Percentiles rank a stretch among this genome's conserved stretches.
Conservation (phyloP, 441 rosid species). For the Gossypium laxum region DNA sequence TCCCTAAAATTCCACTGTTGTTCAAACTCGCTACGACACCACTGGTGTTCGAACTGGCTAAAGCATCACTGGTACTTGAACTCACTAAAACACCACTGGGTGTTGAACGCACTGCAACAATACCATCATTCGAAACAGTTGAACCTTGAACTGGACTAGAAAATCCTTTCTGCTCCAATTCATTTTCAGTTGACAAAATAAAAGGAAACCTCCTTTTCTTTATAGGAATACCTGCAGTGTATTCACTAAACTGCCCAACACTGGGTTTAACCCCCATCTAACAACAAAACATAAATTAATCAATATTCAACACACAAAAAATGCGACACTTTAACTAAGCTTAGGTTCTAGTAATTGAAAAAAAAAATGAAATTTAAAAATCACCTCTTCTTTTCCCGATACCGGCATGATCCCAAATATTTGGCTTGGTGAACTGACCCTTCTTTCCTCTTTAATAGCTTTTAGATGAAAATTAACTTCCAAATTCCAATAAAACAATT, state of each 20-base stretch:
- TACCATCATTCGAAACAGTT: constrained; percentile 20
- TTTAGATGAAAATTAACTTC: constrained; percentile 3
- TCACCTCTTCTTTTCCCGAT: constrained; percentile 62
- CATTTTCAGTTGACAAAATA: constrained; percentile 24
- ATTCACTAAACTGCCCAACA: constrained; percentile 42
- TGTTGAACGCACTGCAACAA: constrained; percentile 14
- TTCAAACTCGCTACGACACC: constrained; percentile 6
- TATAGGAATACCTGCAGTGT: constrained; percentile 64
- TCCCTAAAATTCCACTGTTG: neutral
- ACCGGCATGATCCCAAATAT: constrained; percentile 30
- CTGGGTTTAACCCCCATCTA: constrained; percentile 44
- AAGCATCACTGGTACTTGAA: neutral
- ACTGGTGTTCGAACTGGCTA: neutral
- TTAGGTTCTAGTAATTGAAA: constrained; percentile 10
- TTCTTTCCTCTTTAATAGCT: constrained; percentile 11
- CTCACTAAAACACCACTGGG: neutral
- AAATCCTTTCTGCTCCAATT: constrained; percentile 15
- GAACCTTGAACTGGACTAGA: constrained; percentile 22
- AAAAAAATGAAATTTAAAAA: constrained; percentile 12
- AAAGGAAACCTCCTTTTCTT: constrained; percentile 69
- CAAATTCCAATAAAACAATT: neutral
- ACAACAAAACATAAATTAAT: constrained; percentile 29
- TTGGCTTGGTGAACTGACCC: constrained; percentile 10
- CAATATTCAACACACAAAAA: constrained; percentile 14
- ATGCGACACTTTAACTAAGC: constrained; percentile 8